A percentile compares a stretch with the other conserved stretches of the same genome.
phyloP scores from a whole-genome alignment of 140 eudicot genomes.

The Anethum foeniculum region DNA sequence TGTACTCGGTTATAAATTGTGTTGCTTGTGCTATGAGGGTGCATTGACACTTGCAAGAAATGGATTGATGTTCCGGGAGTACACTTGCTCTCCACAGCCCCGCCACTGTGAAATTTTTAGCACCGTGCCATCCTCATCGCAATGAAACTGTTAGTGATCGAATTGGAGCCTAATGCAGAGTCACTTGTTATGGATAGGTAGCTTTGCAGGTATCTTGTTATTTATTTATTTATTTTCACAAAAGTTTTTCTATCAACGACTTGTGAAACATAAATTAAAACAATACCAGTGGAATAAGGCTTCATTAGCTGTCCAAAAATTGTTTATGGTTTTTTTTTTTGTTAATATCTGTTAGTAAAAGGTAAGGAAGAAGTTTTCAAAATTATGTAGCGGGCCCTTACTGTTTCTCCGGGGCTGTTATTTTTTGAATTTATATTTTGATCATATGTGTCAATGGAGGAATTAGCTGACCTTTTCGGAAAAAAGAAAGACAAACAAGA shows the following conservation, averaged over 20 bases:
- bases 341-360: no score
- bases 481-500: not conserved
- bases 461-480: not conserved
- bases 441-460: not conserved
- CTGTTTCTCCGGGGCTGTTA: not conserved
- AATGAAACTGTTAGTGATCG: not conserved
- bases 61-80: not conserved
- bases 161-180: not conserved
- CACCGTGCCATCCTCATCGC: not conserved
- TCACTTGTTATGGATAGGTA: no score
- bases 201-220: no score
- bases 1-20: not conserved
- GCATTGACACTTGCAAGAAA: not conserved
- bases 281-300: not conserved
- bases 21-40: not conserved
- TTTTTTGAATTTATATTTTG: not conserved
- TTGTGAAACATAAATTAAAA: no score
- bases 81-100: not conserved
- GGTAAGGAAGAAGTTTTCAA: no score
- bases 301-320: not conserved
- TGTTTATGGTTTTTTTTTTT: no score
- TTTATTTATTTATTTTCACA: no score
- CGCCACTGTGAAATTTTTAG: not conserved
- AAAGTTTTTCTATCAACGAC: no score
- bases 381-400: not conserved